Conservation (phyloP, 768 basidiomycete species). For the Podaxis sp. region DNA sequence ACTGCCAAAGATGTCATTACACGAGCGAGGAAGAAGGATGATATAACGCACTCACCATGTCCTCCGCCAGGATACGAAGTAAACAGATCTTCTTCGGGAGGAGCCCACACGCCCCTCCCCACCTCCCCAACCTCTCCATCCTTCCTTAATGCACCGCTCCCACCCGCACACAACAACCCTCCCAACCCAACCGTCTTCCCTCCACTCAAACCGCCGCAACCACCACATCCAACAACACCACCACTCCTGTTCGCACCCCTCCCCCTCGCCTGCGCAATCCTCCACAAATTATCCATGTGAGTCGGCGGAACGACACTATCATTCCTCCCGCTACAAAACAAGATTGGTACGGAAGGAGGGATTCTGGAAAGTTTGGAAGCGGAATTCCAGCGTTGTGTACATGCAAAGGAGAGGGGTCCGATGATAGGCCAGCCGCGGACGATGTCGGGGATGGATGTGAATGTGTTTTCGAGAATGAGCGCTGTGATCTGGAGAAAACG, state of each 20-base stretch:
- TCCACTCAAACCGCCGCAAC: not conserved
- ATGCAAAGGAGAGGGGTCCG: conserved; percentile 65
- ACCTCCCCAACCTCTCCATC: not conserved
- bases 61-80: not conserved
- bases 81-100: conserved; percentile 13
- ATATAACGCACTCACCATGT: conserved; percentile 13
- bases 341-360: conserved; percentile 56
- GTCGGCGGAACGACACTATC: conserved; percentile 12
- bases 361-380: conserved; percentile 56
- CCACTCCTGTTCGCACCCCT: not conserved
- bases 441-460: conserved; percentile 75
- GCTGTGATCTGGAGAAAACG: conserved; percentile 51
- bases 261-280: conserved; percentile 2
- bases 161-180: not conserved
- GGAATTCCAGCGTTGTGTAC: conserved; percentile 82
- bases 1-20: not conserved
- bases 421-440: conserved; percentile 68
- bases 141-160: not conserved
- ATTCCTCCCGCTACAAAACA: conserved; percentile 50
- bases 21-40: no score
- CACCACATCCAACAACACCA: not conserved
- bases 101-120: not conserved
- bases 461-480: conserved; percentile 87
- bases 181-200: not conserved
- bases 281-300: conserved; percentile 18